Evolutionary conservation across 352 stramenopile genomes (phyloP).

Genomic region (Phytophthora fragariae): DNA sequence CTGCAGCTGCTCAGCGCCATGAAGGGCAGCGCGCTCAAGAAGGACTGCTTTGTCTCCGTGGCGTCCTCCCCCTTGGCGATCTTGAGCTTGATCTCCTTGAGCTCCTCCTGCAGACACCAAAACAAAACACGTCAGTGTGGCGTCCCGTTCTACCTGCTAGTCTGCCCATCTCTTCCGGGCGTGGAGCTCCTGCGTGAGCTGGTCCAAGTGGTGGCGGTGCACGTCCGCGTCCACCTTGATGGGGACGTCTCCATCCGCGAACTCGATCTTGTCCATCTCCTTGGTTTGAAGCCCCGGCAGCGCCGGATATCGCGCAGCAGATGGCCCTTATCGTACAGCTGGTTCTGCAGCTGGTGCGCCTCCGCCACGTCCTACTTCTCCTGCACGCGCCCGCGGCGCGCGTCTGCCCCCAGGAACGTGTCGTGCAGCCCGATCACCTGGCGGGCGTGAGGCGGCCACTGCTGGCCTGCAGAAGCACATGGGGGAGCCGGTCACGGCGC

Average conservation of each 20-base stretch:
- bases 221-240: slow-evolving; percentile 61
- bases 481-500: slow-evolving; percentile 50
- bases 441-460: slow-evolving; percentile 60
- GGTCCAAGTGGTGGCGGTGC: slow-evolving; percentile 71
- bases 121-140: not conserved
- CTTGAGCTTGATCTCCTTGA: slow-evolving; percentile 69
- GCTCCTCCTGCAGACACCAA: slow-evolving; percentile 56
- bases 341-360: slow-evolving; percentile 78
- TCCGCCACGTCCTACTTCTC: slow-evolving; percentile 81
- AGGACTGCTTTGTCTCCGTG: slow-evolving; percentile 65
- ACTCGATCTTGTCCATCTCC: slow-evolving; percentile 86
- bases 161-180: slow-evolving; percentile 57
- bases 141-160: too few species aligned
- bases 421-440: slow-evolving; percentile 63
- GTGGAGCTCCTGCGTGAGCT: slow-evolving; percentile 70
- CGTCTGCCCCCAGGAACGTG: slow-evolving; percentile 73
- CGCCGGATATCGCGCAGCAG: slow-evolving; percentile 79
- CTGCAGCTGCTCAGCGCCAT: slow-evolving; percentile 62
- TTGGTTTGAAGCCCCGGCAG: slow-evolving; percentile 78
- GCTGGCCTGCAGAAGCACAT: slow-evolving; percentile 71
- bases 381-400: slow-evolving; percentile 69
- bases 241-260: slow-evolving; percentile 56
- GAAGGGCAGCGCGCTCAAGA: slow-evolving; percentile 73
- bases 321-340: slow-evolving; percentile 88
- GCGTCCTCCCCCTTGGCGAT: slow-evolving; percentile 66